Conservation (phyloP, 2,329 filamentous ascomycete genomes). For the Ceratocystis diversiconidia region DNA sequence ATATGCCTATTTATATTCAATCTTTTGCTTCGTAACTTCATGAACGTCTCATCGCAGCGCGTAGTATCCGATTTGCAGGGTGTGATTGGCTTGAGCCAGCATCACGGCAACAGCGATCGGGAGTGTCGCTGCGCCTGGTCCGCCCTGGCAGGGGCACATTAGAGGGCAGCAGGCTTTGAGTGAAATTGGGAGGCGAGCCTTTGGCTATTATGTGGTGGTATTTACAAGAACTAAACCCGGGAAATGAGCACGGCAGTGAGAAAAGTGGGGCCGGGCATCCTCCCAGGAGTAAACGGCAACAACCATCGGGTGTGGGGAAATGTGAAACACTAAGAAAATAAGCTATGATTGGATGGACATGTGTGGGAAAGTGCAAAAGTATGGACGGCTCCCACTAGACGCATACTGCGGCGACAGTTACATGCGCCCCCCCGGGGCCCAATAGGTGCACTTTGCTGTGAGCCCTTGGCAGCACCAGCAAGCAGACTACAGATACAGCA, state of each 20-base stretch:
- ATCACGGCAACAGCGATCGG: background rate
- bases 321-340: background rate
- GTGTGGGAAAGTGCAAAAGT: background rate
- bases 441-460: no score
- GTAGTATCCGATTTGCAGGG: background rate
- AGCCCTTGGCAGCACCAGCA: no score
- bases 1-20: background rate
- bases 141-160: background rate
- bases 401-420: no score
- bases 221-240: background rate
- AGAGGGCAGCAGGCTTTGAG: background rate
- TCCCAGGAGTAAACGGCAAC: background rate
- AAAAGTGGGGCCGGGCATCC: slow-evolving; percentile 15
- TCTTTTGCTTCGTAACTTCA: background rate
- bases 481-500: no score
- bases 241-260: slow-evolving; percentile 21
- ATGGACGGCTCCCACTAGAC: background rate
- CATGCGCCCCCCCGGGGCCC: no score
- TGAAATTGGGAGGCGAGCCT: background rate
- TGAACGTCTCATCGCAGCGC: background rate
- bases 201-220: background rate
- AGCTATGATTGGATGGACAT: no score
- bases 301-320: background rate
- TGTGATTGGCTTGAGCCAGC: background rate
- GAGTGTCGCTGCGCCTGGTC: background rate